Conservation (phyloP, 148 eudicot genomes). For the Rheum nobile region DNA sequence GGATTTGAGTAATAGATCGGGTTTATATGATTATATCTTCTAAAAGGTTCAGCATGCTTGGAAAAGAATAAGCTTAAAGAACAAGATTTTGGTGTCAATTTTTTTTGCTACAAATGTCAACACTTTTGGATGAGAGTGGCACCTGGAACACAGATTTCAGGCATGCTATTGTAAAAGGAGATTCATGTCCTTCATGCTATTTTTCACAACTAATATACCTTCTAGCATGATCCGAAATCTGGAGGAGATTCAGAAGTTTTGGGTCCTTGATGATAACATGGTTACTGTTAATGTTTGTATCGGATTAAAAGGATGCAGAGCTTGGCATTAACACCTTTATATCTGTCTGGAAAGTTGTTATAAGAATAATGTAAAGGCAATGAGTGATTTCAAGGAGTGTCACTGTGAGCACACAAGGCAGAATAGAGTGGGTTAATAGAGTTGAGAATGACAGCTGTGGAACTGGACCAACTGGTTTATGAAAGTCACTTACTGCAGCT, state of each 20-base stretch:
- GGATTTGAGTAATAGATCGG: neutral
- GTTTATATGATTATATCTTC: neutral
- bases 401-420: neutral
- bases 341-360: neutral
- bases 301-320: neutral
- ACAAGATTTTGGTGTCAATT: neutral
- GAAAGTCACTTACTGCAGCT: too few species aligned
- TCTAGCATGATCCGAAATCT: neutral
- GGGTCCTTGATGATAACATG: neutral
- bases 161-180: neutral
- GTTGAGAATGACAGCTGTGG: too few species aligned
- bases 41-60: neutral
- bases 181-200: neutral
- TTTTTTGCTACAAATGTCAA: neutral
- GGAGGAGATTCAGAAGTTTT: neutral
- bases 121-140: neutral
- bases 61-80: neutral
- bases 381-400: neutral
- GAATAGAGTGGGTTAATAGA: too few species aligned
- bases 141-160: neutral
- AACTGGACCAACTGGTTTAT: too few species aligned
- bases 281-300: too few species aligned
- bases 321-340: neutral
- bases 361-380: neutral
- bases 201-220: neutral